phyloP scores from a whole-genome alignment of 305 asterid genomes.

The Stenogyne calaminthoides region DNA sequence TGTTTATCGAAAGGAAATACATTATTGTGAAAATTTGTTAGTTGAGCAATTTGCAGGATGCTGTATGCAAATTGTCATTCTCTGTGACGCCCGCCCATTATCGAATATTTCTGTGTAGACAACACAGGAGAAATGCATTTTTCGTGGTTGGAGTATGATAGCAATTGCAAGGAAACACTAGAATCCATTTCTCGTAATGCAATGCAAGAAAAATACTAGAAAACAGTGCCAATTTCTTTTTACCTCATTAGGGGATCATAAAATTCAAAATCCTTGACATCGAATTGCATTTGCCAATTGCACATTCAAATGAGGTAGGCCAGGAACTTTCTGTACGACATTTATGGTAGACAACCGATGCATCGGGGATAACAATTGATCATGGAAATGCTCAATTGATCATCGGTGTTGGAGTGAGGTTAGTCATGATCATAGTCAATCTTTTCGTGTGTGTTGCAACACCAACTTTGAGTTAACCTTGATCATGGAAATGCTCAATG shows the following conservation, averaged over 20 bases:
- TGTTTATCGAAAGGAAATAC: neutral
- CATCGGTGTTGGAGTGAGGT: slow-evolving; percentile 10
- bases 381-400: no score
- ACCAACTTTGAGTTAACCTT: neutral
- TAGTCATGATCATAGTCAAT: neutral
- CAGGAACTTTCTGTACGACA: slow-evolving; percentile 7
- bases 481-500: slow-evolving; percentile 1
- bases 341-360: neutral
- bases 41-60: slow-evolving; percentile 1
- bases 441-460: neutral
- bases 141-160: neutral
- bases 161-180: neutral
- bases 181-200: neutral
- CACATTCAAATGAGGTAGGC: neutral
- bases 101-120: neutral
- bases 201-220: neutral
- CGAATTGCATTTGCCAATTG: neutral
- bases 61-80: neutral
- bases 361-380: slow-evolving; percentile 4
- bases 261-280: neutral
- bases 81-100: neutral
- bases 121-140: neutral
- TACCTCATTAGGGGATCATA: neutral
- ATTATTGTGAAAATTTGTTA: neutral
- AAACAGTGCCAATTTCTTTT: neutral